A percentile compares a stretch with the other conserved stretches of the same genome.
These are phyloP conservation scores for Geotrichum phurueaensis DNA, from an alignment of 1,139 yeast genomes.

Conservation along the genomic window DNA sequence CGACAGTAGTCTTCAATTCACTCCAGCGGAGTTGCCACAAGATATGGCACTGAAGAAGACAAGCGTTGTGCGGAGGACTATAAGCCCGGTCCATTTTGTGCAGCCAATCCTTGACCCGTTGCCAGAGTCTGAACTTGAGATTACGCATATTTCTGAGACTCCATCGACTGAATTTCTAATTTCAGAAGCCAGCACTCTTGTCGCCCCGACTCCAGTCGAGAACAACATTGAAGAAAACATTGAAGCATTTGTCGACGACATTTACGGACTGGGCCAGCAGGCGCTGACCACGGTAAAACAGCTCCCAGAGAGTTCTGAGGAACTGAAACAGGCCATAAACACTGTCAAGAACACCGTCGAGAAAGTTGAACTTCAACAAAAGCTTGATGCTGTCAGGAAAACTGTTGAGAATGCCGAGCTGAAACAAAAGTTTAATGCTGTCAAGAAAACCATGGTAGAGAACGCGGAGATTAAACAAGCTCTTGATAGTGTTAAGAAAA, in stretches of 20 bases:
- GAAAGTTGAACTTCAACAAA: background rate
- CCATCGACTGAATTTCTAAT: background rate
- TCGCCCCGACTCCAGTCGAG: background rate
- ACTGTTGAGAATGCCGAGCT: background rate
- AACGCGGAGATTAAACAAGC: slow-evolving; percentile 2
- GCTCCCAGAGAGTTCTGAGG: background rate
- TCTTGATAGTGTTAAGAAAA: slow-evolving; percentile 1
- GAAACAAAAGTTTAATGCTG: background rate
- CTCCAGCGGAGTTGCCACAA: background rate
- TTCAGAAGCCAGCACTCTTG: background rate
- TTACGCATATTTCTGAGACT: background rate
- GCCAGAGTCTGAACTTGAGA: background rate
- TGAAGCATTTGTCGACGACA: slow-evolving; percentile 14
- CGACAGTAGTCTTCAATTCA: background rate
- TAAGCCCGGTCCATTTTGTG: background rate
- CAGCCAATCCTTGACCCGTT: background rate
- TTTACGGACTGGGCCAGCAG: slow-evolving; percentile 10
- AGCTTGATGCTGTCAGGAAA: background rate
- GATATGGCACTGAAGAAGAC: background rate
- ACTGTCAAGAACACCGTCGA: slow-evolving; percentile 5
- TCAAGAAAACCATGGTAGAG: background rate
- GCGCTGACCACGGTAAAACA: slow-evolving; percentile 3
- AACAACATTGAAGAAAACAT: slow-evolving; percentile 13
- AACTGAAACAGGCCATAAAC: slow-evolving; percentile 6
- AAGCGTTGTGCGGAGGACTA: background rate